These are phyloP conservation scores for Lojkania enalia DNA, from an alignment of 2,329 filamentous ascomycete genomes.

Conservation along the genomic window DNA sequence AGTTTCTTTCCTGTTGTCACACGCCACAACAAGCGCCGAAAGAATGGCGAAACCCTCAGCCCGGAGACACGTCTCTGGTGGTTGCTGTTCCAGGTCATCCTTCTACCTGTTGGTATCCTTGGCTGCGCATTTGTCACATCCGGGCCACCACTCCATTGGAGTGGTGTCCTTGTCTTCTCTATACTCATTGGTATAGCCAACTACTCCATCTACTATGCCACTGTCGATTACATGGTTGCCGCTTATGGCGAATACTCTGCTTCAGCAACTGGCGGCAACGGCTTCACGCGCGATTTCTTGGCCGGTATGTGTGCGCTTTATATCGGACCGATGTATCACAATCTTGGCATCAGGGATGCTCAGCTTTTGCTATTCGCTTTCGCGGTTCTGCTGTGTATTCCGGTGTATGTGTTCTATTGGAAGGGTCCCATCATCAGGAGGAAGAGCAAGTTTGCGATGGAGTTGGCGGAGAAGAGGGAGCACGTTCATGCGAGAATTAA, in stretches of 20 bases:
- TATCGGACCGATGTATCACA: constrained; percentile 1
- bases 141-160: not conserved
- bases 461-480: constrained; percentile 21
- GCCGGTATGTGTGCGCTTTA: constrained; percentile 67
- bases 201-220: constrained; percentile 71
- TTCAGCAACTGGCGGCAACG: constrained; percentile 73
- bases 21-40: constrained; percentile 41
- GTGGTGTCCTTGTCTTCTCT: constrained; percentile 2
- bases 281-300: constrained; percentile 70
- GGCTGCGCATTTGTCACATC: constrained; percentile 3
- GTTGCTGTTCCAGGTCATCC: constrained; percentile 6
- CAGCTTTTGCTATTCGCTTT: constrained; percentile 50
- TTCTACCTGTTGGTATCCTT: constrained; percentile 8
- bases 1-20: constrained; percentile 57
- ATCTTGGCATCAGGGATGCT: constrained; percentile 1
- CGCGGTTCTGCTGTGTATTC: constrained; percentile 51
- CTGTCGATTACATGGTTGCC: constrained; percentile 74
- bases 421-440: constrained; percentile 56
- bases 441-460: constrained; percentile 31
- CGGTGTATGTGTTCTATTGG: constrained; percentile 58
- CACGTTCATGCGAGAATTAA: too few relatives aligned
- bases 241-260: constrained; percentile 71
- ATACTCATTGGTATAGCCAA: constrained; percentile 45
- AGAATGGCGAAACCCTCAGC: constrained; percentile 1
- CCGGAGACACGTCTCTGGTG: constrained; percentile 9